Evolutionary conservation across 2,329 filamentous ascomycete genomes (phyloP).

Genomic region (Botrytis tulipae): DNA sequence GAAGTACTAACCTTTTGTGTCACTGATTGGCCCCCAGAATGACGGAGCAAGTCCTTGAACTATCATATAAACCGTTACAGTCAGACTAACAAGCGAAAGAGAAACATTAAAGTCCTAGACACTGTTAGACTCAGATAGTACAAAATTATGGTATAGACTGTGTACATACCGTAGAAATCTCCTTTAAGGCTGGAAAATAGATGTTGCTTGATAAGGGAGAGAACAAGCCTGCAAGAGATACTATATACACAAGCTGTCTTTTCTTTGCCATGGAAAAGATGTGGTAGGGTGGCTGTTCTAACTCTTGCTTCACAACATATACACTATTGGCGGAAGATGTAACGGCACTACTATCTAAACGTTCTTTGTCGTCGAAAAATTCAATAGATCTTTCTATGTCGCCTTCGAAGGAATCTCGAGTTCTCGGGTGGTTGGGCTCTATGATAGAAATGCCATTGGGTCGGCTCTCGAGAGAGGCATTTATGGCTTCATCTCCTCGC

Average conservation of each 20-base stretch:
- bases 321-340: conserved; percentile 9
- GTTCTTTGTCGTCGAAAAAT: conserved; percentile 2
- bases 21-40: conserved; percentile 48
- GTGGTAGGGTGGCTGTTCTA: conserved; percentile 31
- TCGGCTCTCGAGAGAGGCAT: background rate
- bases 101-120: conserved; percentile 16
- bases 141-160: too few species aligned
- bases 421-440: conserved; percentile 2
- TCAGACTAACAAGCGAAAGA: conserved; percentile 40
- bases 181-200: conserved; percentile 26
- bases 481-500: background rate
- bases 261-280: conserved; percentile 40
- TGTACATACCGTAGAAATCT: conserved; percentile 11
- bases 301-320: background rate
- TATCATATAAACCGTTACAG: conserved; percentile 49
- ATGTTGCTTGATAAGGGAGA: conserved; percentile 29
- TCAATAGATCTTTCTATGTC: background rate
- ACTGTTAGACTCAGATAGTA: background rate
- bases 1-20: conserved; percentile 8
- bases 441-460: conserved; percentile 10
- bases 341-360: conserved; percentile 1
- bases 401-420: background rate
- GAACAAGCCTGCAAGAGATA: conserved; percentile 26
- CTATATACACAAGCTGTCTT: conserved; percentile 46
- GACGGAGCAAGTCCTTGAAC: conserved; percentile 48